Evolutionary conservation across 208 protist genomes (phyloP).

Genomic region (Acanthamoeba healyi): DNA sequence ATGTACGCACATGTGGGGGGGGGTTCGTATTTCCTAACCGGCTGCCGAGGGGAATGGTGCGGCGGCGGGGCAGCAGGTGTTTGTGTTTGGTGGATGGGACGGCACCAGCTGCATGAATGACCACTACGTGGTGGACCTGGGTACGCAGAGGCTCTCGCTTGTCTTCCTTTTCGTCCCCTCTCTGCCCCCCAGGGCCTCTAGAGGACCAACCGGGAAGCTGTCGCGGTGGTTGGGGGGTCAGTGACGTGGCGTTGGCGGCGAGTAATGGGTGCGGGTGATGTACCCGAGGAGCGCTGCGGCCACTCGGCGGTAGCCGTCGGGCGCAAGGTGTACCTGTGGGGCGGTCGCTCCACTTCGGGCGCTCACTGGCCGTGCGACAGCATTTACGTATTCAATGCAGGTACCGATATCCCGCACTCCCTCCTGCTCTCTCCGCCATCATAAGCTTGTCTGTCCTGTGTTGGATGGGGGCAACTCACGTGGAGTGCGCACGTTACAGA

Average conservation of each 20-base stretch:
- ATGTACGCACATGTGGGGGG: no score
- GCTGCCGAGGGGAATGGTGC: no score
- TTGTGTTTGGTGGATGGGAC: constrained; percentile 19
- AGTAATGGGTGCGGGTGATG: neutral
- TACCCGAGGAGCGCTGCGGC: constrained; percentile 27
- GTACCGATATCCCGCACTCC: neutral
- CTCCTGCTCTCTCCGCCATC: neutral
- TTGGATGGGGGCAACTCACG: no score
- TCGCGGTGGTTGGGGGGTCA: neutral
- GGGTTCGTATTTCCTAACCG: no score
- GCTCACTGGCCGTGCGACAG: neutral
- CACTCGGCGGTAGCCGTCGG: neutral
- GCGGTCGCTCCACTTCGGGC: neutral
- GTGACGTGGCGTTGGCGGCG: constrained; percentile 27
- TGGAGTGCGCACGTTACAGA: no score
- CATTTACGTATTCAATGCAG: constrained; percentile 26
- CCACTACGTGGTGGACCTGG: neutral
- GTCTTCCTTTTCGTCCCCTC: no score
- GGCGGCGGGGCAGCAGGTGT: no score
- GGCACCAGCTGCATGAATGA: neutral
- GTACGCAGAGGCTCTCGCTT: no score
- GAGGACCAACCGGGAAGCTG: neutral
- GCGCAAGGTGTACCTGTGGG: neutral
- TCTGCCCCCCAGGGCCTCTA: no score
- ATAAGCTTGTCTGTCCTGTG: no score